These are phyloP conservation scores for Hirsutella minnesotensis DNA, from an alignment of 2,329 filamentous ascomycete genomes.

Conservation along the genomic window DNA sequence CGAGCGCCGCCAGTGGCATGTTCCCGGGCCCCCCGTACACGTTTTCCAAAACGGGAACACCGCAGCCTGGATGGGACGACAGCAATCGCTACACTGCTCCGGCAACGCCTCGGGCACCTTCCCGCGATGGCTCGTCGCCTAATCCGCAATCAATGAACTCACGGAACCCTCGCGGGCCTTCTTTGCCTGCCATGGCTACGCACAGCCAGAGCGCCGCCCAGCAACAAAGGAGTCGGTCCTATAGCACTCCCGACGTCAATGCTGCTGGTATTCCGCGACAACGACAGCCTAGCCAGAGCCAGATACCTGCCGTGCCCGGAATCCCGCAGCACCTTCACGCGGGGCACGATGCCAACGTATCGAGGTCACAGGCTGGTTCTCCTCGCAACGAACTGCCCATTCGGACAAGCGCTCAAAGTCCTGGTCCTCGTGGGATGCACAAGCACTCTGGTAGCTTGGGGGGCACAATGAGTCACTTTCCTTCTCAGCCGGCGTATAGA, in stretches of 20 bases:
- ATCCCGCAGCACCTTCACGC: conserved; percentile 60
- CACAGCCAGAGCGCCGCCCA: conserved; percentile 42
- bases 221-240: conserved; percentile 72
- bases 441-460: conserved; percentile 35
- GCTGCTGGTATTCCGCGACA: conserved; percentile 48
- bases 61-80: conserved; percentile 60
- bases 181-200: conserved; percentile 59
- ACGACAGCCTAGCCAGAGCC: conserved; percentile 39
- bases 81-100: conserved; percentile 80
- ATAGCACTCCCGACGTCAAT: conserved; percentile 92
- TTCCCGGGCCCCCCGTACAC: conserved; percentile 47
- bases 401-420: conserved; percentile 59
- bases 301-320: conserved; percentile 61
- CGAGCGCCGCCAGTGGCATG: conserved; percentile 63
- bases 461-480: conserved; percentile 44
- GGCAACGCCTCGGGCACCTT: conserved; percentile 70
- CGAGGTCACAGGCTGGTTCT: conserved; percentile 73
- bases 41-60: conserved; percentile 60
- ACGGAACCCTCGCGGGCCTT: conserved; percentile 63
- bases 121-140: conserved; percentile 59
- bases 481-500: conserved; percentile 40
- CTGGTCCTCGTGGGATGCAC: conserved; percentile 48
- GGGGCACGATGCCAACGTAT: conserved; percentile 50
- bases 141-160: conserved; percentile 52
- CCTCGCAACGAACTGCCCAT: conserved; percentile 58